phyloP scores from a whole-genome alignment of 257 asterid genomes.

The Datura wrightii region DNA sequence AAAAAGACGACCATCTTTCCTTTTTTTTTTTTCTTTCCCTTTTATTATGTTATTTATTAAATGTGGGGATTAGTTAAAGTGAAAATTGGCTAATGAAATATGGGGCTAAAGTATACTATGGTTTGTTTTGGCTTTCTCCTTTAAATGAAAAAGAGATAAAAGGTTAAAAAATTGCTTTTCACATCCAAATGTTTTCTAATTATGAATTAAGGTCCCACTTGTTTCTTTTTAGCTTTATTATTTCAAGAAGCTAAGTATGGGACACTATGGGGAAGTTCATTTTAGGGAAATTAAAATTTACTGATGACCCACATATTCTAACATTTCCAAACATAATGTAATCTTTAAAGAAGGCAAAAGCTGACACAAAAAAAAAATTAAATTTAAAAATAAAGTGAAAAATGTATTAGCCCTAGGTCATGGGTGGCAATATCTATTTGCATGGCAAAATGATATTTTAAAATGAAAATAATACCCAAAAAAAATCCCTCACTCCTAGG shows the following conservation, averaged over 20 bases:
- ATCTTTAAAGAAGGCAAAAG: constrained; percentile 47
- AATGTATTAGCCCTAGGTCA: constrained; percentile 27
- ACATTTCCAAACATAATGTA: constrained; percentile 40
- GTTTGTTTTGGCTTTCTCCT: neutral
- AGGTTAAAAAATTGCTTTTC: constrained; percentile 23
- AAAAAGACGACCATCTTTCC: neutral
- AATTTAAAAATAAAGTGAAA: neutral
- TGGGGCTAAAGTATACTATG: neutral
- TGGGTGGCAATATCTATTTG: constrained; percentile 20
- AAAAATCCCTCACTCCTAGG: constrained; percentile 68
- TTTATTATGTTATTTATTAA: neutral
- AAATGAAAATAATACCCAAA: constrained; percentile 18
- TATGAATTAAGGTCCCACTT: constrained; percentile 32
- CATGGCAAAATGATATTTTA: constrained; percentile 18
- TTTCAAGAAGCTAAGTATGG: constrained; percentile 13
- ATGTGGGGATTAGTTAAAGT: constrained; percentile 16
- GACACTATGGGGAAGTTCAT: constrained; percentile 17
- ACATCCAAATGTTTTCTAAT: constrained; percentile 13
- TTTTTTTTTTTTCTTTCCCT: neutral
- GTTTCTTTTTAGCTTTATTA: constrained; percentile 24
- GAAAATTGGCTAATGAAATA: neutral
- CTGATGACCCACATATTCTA: constrained; percentile 18
- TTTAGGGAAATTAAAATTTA: neutral
- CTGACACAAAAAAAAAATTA: constrained; percentile 29
- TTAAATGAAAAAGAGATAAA: constrained; percentile 14